A percentile compares a stretch with the other conserved stretches of the same genome.
phyloP scores from a whole-genome alignment of 2,329 filamentous ascomycete genomes.

The Cladosporium sp. region DNA sequence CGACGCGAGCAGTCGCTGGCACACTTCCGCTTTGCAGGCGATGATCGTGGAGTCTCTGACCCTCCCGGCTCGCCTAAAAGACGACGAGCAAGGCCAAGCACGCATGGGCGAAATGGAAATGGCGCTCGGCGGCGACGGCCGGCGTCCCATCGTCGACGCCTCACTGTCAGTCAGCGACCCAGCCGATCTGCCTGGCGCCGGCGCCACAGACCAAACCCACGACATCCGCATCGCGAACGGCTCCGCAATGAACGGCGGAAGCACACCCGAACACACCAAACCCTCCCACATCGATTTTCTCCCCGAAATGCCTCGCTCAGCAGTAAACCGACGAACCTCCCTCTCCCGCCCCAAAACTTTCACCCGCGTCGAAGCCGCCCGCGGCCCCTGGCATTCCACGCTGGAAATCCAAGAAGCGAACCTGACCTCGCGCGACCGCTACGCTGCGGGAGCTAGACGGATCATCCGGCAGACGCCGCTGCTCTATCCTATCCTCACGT shows the following conservation, averaged over 20 bases:
- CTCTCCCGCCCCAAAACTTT: slow-evolving; percentile 33
- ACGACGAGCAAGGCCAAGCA: slow-evolving; percentile 39
- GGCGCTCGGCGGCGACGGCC: slow-evolving; percentile 69
- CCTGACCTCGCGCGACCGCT: slow-evolving; percentile 27
- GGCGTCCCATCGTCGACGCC: slow-evolving; percentile 72
- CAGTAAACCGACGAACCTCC: slow-evolving; percentile 18
- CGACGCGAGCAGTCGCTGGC: slow-evolving; percentile 67
- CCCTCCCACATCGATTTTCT: slow-evolving; percentile 24
- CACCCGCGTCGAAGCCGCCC: slow-evolving; percentile 35
- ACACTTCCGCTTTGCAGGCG: slow-evolving; percentile 71
- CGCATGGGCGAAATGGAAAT: slow-evolving; percentile 62
- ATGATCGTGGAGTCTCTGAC: slow-evolving; percentile 75
- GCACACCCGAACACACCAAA: slow-evolving; percentile 11
- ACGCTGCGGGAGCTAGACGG: slow-evolving; percentile 26
- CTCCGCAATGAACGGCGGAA: slow-evolving; percentile 22
- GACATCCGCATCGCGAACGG: slow-evolving; percentile 30
- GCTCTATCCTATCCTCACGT: slow-evolving; percentile 73
- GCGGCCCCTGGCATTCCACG: slow-evolving; percentile 36
- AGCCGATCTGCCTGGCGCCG: slow-evolving; percentile 27
- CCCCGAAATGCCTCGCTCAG: slow-evolving; percentile 16
- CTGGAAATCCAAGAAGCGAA: slow-evolving; percentile 29
- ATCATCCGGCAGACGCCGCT: slow-evolving; percentile 45
- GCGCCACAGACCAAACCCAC: slow-evolving; percentile 26
- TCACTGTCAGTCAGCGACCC: slow-evolving; percentile 58
- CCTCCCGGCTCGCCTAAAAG: slow-evolving; percentile 66